Evolutionary conservation across 768 basidiomycete species (phyloP).

Genomic region (Lactarius sanguifluus): DNA sequence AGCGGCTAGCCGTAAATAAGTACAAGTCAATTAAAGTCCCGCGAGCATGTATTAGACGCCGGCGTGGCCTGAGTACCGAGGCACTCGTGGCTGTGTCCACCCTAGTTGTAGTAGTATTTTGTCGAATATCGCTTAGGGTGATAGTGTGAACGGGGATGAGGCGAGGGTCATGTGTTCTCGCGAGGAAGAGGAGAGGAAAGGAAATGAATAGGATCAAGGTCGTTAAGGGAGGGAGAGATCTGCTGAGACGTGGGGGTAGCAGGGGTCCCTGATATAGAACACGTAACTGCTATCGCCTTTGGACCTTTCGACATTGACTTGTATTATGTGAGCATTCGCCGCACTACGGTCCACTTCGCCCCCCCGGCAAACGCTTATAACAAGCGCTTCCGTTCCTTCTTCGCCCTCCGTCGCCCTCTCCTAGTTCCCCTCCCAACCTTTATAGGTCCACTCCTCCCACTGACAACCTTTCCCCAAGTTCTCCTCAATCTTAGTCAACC

Average conservation of each 20-base stretch:
- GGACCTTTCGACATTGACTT: neutral
- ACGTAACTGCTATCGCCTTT: slow-evolving; percentile 25
- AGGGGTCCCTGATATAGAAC: slow-evolving; percentile 14
- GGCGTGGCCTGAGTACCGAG: slow-evolving; percentile 11
- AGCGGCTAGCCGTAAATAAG: slow-evolving; percentile 31
- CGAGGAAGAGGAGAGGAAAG: neutral
- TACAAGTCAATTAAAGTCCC: slow-evolving; percentile 18
- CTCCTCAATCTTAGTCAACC: slow-evolving; percentile 18
- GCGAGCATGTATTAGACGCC: slow-evolving; percentile 27
- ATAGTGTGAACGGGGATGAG: slow-evolving; percentile 4
- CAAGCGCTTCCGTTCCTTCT: slow-evolving; percentile 29
- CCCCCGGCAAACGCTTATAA: slow-evolving; percentile 26
- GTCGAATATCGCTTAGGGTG: slow-evolving; percentile 4
- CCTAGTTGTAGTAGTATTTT: slow-evolving; percentile 15
- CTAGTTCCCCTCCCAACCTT: slow-evolving; percentile 21
- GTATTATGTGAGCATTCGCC: slow-evolving; percentile 28
- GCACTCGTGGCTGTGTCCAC: slow-evolving; percentile 28
- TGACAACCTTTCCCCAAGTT: neutral
- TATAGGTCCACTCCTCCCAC: slow-evolving; percentile 23
- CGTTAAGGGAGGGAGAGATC: neutral
- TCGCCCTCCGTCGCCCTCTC: slow-evolving; percentile 31
- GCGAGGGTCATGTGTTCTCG: neutral
- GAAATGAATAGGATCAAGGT: neutral
- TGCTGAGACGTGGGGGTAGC: slow-evolving; percentile 10
- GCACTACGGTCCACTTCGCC: slow-evolving; percentile 25